Base-by-base conservation (phyloP, 371 early-diverging fungal species). In the Smittium culicis region DNA sequence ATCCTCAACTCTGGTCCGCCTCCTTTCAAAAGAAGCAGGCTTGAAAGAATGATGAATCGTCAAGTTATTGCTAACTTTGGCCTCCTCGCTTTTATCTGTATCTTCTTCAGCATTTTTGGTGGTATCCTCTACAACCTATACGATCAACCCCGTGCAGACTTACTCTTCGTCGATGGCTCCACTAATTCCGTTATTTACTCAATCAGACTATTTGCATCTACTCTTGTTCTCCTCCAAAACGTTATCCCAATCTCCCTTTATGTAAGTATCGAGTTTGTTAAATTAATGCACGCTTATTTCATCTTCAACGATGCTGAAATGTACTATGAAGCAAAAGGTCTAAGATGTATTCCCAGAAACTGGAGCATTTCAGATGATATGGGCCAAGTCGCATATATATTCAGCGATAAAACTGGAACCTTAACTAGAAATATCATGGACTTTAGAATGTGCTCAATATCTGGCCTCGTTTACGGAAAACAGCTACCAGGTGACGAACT, bases 361-460 rank as follows among this genome's bases (percentile, higher is more conserved):
- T 96, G 94, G 87, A 94, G 91, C 71, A 77, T 98, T 29, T 90
- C 93, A 24, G 99, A 98, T 73, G 98, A 98, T 67, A 77, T 93
- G 32, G 97, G 98, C 58, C 91, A 92, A 73, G 88, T 98, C 61
- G 90, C 93, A 71, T 97, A 94, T 77, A 85, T 98, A 14, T 91
- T 98, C 72, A 89, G 91, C 30, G 98, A 98, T 79, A 98, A 98
- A 73, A 99, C 99, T 35, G 99, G 98, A 16, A 98, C 99, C 1
- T 79, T 99, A 35, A 99, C 99, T 27, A 85, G 88, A 72, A 99
- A 99, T 75, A 80, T 91, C 34, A 98, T 98, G 98, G 82, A 92
- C 72, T 93, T 94, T 70, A 86, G 92, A 33, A 90, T 89, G 77
- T 91, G 91, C 73, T 81, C 89, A 0, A 90, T 93, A 71, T 82